These are phyloP conservation scores for Harrya chromipes DNA, from an alignment of 768 basidiomycete species.

Conservation along the genomic window DNA sequence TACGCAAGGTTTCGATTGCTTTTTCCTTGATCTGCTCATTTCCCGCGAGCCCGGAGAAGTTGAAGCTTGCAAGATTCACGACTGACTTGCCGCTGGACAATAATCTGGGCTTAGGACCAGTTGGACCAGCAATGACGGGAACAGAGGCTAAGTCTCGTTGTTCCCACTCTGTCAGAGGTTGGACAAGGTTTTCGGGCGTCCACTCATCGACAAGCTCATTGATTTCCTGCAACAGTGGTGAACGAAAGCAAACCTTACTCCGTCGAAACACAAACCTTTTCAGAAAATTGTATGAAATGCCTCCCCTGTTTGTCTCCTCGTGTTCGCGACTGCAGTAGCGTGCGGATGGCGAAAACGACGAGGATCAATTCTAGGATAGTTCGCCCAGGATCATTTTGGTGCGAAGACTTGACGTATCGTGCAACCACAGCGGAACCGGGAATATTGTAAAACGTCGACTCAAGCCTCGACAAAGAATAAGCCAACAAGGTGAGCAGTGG, in stretches of 20 bases:
- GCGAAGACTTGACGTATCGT: slow-evolving; percentile 91
- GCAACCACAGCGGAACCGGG: slow-evolving; percentile 82
- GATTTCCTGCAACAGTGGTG: slow-evolving; percentile 65
- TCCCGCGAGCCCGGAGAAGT: slow-evolving; percentile 87
- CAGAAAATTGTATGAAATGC: slow-evolving; percentile 87
- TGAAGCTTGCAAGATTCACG: slow-evolving; percentile 84
- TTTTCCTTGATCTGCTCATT: slow-evolving; percentile 85
- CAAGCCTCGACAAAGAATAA: slow-evolving; percentile 53
- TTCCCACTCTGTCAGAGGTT: slow-evolving; percentile 57
- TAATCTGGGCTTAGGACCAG: slow-evolving; percentile 81
- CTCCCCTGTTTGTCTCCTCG: slow-evolving; percentile 80
- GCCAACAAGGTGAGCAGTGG: slow-evolving; percentile 66
- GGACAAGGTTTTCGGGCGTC: slow-evolving; percentile 80
- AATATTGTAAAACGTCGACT: slow-evolving; percentile 67
- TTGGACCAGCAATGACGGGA: slow-evolving; percentile 76
- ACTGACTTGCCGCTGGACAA: slow-evolving; percentile 68
- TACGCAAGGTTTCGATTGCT: slow-evolving; percentile 78
- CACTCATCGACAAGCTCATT: slow-evolving; percentile 97
- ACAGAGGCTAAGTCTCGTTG: slow-evolving; percentile 67
- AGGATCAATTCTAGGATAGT: slow-evolving; percentile 89
- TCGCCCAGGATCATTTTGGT: slow-evolving; percentile 93
- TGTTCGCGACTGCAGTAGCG: slow-evolving; percentile 86
- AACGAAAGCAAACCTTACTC: neutral
- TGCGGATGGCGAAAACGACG: slow-evolving; percentile 82
- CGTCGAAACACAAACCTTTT: slow-evolving; percentile 60